Conservation (phyloP, 1,139 yeast species). For the Nakaseomyces glabratus region DNA sequence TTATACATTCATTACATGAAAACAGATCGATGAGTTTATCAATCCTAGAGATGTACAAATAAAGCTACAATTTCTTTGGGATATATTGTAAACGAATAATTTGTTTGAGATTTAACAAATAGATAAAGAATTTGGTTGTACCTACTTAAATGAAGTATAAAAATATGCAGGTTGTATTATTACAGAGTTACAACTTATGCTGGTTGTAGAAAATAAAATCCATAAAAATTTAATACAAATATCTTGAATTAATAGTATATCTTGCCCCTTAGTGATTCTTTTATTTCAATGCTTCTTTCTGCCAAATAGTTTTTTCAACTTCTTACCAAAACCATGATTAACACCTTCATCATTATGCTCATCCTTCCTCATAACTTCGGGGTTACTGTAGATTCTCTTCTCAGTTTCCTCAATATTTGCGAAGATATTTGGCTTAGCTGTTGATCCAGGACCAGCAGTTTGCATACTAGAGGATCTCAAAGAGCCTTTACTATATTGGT, state of each 20-base stretch:
- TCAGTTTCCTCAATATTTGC: constrained; percentile 7
- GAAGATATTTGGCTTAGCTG: constrained; percentile 8
- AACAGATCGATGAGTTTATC: too few relatives aligned
- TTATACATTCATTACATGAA: too few relatives aligned
- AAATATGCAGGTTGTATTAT: too few relatives aligned
- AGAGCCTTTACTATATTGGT: constrained; percentile 17
- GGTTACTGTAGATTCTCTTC: constrained; percentile 12
- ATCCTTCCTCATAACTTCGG: constrained; percentile 32
- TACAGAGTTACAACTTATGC: too few relatives aligned
- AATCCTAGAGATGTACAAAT: too few relatives aligned
- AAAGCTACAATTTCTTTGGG: too few relatives aligned
- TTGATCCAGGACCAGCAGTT: constrained; percentile 6
- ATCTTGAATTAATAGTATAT: background rate
- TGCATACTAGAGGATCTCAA: constrained; percentile 19
- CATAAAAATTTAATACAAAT: background rate
- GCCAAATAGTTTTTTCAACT: constrained; percentile 55
- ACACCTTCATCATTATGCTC: too few relatives aligned
- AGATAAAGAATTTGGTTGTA: too few relatives aligned
- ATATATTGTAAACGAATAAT: too few relatives aligned
- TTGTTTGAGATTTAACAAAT: too few relatives aligned
- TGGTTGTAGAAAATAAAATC: too few relatives aligned
- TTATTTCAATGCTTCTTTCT: constrained; percentile 23
- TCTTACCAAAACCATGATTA: constrained; percentile 44
- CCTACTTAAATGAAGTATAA: too few relatives aligned
- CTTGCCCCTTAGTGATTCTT: background rate